Percentiles rank a stretch among this genome's conserved stretches.
These are phyloP conservation scores for Hypomontagnella submonticulosa DNA, from an alignment of 495 filamentous ascomycete species.

Conservation along the genomic window DNA sequence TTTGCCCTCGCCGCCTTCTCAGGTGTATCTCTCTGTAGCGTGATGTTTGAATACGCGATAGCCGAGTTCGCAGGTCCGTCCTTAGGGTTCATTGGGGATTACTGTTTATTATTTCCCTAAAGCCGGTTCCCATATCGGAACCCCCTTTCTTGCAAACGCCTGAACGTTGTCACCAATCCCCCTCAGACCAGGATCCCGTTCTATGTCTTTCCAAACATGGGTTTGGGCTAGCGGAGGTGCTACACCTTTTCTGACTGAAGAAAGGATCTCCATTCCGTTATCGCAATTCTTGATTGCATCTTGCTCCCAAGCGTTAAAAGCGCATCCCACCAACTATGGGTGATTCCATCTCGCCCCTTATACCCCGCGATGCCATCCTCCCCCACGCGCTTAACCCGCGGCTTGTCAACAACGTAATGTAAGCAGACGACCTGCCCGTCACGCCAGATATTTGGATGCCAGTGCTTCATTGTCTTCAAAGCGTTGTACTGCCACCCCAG, in stretches of 20 bases:
- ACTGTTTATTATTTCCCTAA: too few relatives aligned
- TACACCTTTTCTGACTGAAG: conserved; percentile 1
- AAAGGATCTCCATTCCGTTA: conserved; percentile 1
- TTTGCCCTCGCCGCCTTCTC: too few relatives aligned
- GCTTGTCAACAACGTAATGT: conserved; percentile 69
- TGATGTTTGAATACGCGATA: too few relatives aligned
- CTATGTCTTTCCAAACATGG: conserved; percentile 2
- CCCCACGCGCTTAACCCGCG: conserved; percentile 60
- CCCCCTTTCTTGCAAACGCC: neutral
- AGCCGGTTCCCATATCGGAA: too few relatives aligned
- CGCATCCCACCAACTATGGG: conserved; percentile 61
- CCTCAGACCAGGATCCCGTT: conserved; percentile 8
- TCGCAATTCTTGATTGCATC: conserved; percentile 19
- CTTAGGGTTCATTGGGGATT: too few relatives aligned
- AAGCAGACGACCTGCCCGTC: conserved; percentile 60
- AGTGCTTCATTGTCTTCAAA: conserved; percentile 63
- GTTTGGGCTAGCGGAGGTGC: conserved; percentile 10
- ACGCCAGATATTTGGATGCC: conserved; percentile 64
- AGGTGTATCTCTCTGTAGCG: too few relatives aligned
- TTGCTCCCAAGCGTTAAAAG: conserved; percentile 46
- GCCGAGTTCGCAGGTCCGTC: too few relatives aligned
- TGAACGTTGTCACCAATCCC: conserved; percentile 7
- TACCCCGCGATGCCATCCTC: conserved; percentile 58
- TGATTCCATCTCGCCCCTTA: conserved; percentile 56
- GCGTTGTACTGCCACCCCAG: conserved; percentile 65